These are phyloP conservation scores for Theileria equi DNA, from an alignment of 169 alveolate genomes.

Conservation along the genomic window DNA sequence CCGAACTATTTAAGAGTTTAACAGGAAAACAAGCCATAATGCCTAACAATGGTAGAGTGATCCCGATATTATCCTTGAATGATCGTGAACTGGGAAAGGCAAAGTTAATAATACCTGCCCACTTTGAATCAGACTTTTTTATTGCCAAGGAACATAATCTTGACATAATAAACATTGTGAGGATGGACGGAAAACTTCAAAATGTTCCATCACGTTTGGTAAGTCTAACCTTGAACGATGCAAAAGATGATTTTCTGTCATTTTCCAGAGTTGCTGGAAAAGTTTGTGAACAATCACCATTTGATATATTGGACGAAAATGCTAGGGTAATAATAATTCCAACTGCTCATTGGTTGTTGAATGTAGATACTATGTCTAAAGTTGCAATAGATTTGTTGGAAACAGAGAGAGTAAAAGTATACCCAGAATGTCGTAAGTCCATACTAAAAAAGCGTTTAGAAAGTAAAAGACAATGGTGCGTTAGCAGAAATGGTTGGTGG, in stretches of 20 bases:
- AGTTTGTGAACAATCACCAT: background rate
- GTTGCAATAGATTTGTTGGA: constrained; percentile 10
- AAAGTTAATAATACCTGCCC: constrained; percentile 24
- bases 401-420: constrained; percentile 10
- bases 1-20: background rate
- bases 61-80: constrained; percentile 18
- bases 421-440: constrained; percentile 28
- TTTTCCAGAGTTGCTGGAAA: background rate
- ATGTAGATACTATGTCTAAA: constrained; percentile 4
- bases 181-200: constrained; percentile 17
- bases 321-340: constrained; percentile 4
- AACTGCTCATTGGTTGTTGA: constrained; percentile 33
- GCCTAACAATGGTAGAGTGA: background rate
- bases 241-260: background rate
- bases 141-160: constrained; percentile 14
- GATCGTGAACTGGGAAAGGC: background rate
- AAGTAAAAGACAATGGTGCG: constrained; percentile 38
- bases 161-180: constrained; percentile 19
- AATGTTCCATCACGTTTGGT: constrained; percentile 6
- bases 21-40: constrained; percentile 10
- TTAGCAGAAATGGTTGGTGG: constrained; percentile 62
- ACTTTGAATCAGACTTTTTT: constrained; percentile 3
- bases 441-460: constrained; percentile 22
- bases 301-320: background rate
- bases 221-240: constrained; percentile 13